phyloP scores from a whole-genome alignment of 257 asterid genomes.

The Voacanga thouarsii region DNA sequence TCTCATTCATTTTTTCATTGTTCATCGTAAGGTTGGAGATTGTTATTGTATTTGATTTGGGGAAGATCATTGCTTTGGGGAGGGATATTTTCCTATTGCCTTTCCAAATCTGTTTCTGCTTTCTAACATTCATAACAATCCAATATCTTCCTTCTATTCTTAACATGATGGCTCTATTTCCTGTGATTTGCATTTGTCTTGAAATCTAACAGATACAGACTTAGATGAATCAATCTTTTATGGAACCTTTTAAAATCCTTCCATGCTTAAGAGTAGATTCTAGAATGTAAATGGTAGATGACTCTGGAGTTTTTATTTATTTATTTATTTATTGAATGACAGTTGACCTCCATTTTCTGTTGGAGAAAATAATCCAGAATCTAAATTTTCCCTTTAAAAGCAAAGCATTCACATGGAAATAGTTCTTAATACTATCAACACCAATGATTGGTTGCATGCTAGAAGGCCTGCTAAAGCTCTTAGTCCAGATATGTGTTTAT shows the following conservation, averaged over 20 bases:
- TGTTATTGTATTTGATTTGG: neutral
- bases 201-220: neutral
- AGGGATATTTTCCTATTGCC: neutral
- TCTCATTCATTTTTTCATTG: neutral
- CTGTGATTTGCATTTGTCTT: neutral
- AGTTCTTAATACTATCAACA: neutral
- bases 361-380: neutral
- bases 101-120: neutral
- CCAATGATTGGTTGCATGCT: neutral
- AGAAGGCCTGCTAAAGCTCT: neutral
- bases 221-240: neutral
- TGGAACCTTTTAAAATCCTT: neutral
- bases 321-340: neutral
- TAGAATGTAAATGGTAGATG: no score
- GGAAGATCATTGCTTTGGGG: neutral
- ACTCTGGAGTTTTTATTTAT: neutral
- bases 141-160: neutral
- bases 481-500: neutral
- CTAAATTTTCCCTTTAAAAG: neutral
- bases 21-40: neutral
- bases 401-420: neutral
- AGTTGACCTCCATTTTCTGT: neutral
- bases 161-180: neutral
- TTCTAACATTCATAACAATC: neutral
- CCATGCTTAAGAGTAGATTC: no score